Evolutionary conservation across 2,329 filamentous ascomycete species (phyloP).

Genomic region (Cladophialophora carrionii): DNA sequence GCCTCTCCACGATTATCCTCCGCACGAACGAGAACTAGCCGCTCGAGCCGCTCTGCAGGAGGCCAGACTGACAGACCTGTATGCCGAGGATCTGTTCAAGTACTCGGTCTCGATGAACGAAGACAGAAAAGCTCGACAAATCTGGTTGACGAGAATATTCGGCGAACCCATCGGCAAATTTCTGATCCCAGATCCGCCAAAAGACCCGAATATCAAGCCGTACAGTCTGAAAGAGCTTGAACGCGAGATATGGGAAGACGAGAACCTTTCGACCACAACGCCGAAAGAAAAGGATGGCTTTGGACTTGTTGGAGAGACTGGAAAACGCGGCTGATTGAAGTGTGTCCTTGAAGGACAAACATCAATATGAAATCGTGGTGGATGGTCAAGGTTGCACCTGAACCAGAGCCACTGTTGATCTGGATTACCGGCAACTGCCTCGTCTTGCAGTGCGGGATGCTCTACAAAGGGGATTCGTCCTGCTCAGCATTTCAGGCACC

Average conservation of each 20-base stretch:
- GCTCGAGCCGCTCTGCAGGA: slow-evolving; percentile 39
- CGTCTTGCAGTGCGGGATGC: background rate
- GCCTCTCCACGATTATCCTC: slow-evolving; percentile 48
- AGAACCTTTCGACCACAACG: slow-evolving; percentile 1
- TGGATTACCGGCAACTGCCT: background rate
- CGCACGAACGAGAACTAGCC: slow-evolving; percentile 53
- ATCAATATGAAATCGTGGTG: background rate
- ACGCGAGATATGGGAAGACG: slow-evolving; percentile 36
- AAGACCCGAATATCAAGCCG: slow-evolving; percentile 35
- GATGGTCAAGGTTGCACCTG: background rate
- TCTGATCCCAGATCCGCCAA: slow-evolving; percentile 37
- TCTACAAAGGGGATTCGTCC: background rate
- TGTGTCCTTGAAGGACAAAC: background rate
- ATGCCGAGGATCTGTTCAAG: slow-evolving; percentile 37
- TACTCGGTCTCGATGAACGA: slow-evolving; percentile 38
- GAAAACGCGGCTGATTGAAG: slow-evolving; percentile 7
- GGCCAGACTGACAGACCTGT: slow-evolving; percentile 35
- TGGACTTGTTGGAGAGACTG: background rate
- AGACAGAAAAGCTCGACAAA: slow-evolving; percentile 35
- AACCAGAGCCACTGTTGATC: background rate
- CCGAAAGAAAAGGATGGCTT: background rate
- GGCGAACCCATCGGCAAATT: slow-evolving; percentile 39
- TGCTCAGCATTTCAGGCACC: background rate
- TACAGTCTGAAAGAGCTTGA: slow-evolving; percentile 35
- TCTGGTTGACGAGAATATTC: slow-evolving; percentile 35